Conservation (phyloP, 2,329 filamentous ascomycete species). For the Calonectria leucothoes region DNA sequence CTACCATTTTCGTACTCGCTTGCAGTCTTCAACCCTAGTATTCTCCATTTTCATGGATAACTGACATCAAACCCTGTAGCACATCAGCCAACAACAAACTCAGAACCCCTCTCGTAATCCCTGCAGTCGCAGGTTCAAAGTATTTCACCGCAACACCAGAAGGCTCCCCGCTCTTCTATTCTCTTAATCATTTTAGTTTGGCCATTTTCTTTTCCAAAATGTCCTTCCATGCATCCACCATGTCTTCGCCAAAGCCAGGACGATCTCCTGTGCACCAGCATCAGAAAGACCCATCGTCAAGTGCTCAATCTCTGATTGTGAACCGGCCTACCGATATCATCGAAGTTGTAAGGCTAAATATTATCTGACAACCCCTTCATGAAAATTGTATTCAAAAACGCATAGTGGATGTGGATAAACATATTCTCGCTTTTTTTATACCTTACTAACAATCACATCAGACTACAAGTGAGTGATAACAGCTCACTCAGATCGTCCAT, state of each 20-base stretch:
- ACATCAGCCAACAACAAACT: background rate
- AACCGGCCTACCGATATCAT: background rate
- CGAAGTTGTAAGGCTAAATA: background rate
- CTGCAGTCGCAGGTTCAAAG: background rate
- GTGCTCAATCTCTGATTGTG: background rate
- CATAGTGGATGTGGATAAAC: background rate
- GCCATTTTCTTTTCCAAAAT: background rate
- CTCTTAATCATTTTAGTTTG: background rate
- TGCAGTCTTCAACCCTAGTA: background rate
- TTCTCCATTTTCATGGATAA: background rate
- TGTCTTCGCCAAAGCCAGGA: background rate
- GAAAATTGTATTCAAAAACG: background rate
- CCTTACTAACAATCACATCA: slow-evolving; percentile 2
- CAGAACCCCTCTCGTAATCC: background rate
- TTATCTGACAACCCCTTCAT: background rate
- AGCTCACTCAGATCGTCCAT: slow-evolving; percentile 21
- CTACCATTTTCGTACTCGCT: background rate
- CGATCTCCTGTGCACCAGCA: background rate
- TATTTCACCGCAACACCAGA: background rate
- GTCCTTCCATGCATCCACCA: background rate
- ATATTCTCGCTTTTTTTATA: too few relatives aligned
- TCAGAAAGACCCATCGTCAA: background rate
- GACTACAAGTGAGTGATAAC: slow-evolving; percentile 17
- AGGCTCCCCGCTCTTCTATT: background rate
- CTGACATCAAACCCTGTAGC: background rate